Evolutionary conservation across 2,329 filamentous ascomycete species (phyloP).

Genomic region (Bipolaris cookei): DNA sequence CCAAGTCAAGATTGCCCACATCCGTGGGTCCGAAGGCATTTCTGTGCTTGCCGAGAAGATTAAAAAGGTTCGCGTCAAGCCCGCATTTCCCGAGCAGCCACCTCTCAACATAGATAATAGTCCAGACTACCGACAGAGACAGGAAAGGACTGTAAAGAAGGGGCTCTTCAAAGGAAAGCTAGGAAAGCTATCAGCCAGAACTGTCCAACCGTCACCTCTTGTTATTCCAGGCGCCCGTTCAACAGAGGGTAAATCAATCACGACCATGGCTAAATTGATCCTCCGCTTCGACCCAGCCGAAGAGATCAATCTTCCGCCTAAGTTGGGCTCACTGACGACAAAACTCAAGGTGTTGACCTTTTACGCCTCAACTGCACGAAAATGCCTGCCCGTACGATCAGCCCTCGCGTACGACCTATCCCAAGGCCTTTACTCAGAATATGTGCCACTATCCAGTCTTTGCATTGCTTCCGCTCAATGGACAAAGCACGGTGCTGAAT

Average conservation of each 20-base stretch:
- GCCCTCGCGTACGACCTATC: conserved; percentile 54
- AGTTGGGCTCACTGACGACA: conserved; percentile 58
- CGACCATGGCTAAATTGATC: conserved; percentile 62
- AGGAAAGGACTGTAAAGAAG: conserved; percentile 66
- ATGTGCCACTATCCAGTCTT: conserved; percentile 60
- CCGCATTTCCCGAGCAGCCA: conserved; percentile 64
- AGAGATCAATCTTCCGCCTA: conserved; percentile 58
- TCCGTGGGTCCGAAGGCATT: conserved; percentile 48
- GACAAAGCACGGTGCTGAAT: conserved; percentile 54
- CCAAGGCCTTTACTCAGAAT: conserved; percentile 61
- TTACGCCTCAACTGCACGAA: conserved; percentile 60
- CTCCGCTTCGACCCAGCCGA: conserved; percentile 67
- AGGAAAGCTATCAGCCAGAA: conserved; percentile 63
- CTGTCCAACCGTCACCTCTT: conserved; percentile 64
- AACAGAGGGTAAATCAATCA: conserved; percentile 52
- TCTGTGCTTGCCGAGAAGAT: conserved; percentile 58
- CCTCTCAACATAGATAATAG: conserved; percentile 60
- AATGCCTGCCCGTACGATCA: conserved; percentile 56
- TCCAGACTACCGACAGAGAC: conserved; percentile 60
- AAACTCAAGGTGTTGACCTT: conserved; percentile 66
- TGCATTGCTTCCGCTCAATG: conserved; percentile 65
- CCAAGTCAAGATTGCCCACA: conserved; percentile 55
- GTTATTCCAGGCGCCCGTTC: conserved; percentile 54
- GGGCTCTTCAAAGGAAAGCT: conserved; percentile 65
- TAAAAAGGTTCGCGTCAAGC: conserved; percentile 66